phyloP scores from a whole-genome alignment of 2,329 filamentous ascomycete genomes.

The Colletotrichum sp. region DNA sequence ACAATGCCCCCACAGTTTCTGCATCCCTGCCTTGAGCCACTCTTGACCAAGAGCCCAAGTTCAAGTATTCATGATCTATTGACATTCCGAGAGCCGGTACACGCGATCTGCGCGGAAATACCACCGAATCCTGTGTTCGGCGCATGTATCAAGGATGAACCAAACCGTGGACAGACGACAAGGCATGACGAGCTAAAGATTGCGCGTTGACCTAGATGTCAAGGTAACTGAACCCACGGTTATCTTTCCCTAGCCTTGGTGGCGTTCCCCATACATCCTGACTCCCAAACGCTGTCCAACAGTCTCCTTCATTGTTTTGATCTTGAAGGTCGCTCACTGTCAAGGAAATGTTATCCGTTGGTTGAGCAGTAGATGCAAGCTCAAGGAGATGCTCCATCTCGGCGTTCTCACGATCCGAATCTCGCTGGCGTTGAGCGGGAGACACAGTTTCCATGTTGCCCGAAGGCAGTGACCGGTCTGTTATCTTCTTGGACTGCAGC shows the following conservation, averaged over 20 bases:
- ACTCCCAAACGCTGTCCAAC: background rate
- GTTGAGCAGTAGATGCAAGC: background rate
- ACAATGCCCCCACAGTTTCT: too few species aligned
- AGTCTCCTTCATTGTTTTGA: background rate
- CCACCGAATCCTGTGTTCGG: background rate
- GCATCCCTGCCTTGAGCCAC: too few species aligned
- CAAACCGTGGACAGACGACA: background rate
- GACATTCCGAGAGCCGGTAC: background rate
- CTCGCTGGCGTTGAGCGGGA: background rate
- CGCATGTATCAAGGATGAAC: background rate
- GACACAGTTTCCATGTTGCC: background rate
- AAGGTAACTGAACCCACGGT: background rate
- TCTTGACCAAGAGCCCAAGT: too few species aligned
- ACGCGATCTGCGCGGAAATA: background rate
- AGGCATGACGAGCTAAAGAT: background rate
- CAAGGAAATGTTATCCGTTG: background rate
- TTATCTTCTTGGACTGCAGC: background rate
- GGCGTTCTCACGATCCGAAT: background rate
- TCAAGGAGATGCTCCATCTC: background rate
- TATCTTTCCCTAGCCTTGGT: background rate
- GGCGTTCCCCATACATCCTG: background rate
- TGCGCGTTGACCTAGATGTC: background rate
- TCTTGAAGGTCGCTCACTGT: background rate
- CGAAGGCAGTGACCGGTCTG: background rate
- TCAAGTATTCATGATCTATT: background rate